Conservation (phyloP, 2,329 filamentous ascomycete genomes). For the Macrophomina phaseolina region DNA sequence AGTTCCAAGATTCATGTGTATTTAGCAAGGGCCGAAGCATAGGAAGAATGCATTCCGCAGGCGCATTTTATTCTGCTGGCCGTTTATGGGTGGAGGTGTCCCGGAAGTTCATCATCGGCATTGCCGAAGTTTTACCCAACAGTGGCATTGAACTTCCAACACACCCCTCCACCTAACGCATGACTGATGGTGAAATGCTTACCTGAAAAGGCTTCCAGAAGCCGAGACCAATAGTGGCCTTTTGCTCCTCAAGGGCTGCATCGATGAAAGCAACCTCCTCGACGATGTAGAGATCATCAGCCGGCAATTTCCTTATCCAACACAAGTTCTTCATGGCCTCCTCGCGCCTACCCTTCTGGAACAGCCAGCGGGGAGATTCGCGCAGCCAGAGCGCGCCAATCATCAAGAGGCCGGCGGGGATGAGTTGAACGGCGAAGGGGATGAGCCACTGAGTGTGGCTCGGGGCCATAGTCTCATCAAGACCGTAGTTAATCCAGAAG, state of each 20-base stretch:
- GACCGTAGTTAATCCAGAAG: slow-evolving; percentile 54
- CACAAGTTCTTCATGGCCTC: slow-evolving; percentile 57
- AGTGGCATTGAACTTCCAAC: no score
- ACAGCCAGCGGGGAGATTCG: slow-evolving; percentile 69
- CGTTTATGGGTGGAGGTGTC: no score
- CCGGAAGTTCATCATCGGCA: no score
- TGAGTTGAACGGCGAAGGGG: slow-evolving; percentile 66
- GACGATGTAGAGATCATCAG: slow-evolving; percentile 68
- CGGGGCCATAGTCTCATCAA: slow-evolving; percentile 50
- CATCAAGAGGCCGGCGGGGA: slow-evolving; percentile 44
- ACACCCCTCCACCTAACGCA: no score
- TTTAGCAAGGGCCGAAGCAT: no score
- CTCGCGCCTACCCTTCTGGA: slow-evolving; percentile 65
- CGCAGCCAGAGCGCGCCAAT: slow-evolving; percentile 62
- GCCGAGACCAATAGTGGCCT: slow-evolving; percentile 67
- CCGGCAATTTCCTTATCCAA: slow-evolving; percentile 67
- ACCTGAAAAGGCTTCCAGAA: slow-evolving; percentile 66
- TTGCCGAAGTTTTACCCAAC: no score
- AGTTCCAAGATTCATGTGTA: no score
- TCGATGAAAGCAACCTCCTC: slow-evolving; percentile 77
- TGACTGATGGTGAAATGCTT: slow-evolving; percentile 30
- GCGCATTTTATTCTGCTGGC: no score
- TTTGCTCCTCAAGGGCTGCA: slow-evolving; percentile 69
- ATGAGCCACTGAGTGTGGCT: slow-evolving; percentile 57
- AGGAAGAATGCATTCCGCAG: no score